Percentiles rank a stretch among this genome's conserved stretches.
These are phyloP conservation scores for Myrica gale DNA, from an alignment of 306 rosid genomes.

Conservation along the genomic window DNA sequence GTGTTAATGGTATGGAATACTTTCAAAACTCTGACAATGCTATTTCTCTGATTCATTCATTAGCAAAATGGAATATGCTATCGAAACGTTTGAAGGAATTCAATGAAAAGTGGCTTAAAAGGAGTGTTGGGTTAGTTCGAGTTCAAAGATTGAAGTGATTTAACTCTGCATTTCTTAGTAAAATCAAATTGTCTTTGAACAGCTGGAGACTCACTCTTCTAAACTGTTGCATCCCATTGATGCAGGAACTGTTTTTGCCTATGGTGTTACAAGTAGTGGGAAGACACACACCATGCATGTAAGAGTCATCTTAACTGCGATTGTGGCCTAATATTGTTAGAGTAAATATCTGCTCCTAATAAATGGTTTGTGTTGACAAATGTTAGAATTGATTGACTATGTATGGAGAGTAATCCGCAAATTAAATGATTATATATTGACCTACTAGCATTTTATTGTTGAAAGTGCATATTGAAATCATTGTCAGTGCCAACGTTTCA, in stretches of 20 bases:
- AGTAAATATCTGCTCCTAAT: background rate
- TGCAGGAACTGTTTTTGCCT: constrained; percentile 98
- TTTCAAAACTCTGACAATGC: constrained; percentile 11
- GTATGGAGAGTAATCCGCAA: background rate
- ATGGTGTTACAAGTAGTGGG: constrained; percentile 99
- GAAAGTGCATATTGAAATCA: background rate
- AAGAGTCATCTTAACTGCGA: constrained; percentile 40
- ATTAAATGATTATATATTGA: background rate
- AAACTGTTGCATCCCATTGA: constrained; percentile 16
- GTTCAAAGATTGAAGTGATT: background rate
- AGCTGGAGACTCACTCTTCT: too few species aligned
- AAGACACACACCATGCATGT: constrained; percentile 99
- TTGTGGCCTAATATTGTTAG: background rate
- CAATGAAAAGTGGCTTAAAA: background rate
- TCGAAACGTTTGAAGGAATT: constrained; percentile 10
- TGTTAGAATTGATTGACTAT: background rate
- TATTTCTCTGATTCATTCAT: background rate
- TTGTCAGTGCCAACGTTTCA: background rate
- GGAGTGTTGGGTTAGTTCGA: background rate
- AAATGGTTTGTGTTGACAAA: background rate
- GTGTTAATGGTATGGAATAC: constrained; percentile 71
- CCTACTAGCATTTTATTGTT: background rate
- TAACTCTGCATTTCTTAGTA: background rate
- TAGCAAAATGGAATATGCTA: constrained; percentile 19
- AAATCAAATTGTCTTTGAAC: background rate